Base-by-base conservation (phyloP, 1,139 yeast species). In the Pneumocystis sp. region DNA sequence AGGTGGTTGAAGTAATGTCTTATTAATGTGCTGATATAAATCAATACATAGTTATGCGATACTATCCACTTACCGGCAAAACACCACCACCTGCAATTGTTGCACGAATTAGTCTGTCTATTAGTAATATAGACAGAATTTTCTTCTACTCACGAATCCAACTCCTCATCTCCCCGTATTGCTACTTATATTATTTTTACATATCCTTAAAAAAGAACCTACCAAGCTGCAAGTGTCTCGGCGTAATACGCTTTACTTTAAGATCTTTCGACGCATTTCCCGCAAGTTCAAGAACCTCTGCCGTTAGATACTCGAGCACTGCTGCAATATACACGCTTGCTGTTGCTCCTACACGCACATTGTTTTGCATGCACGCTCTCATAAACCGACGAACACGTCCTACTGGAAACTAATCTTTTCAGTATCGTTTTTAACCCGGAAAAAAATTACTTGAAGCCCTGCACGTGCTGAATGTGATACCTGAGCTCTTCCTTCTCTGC, bases 31-130 rank as follows among this genome's bases (percentile, higher is more conserved):
- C 61, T 40, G 12, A 12, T 12, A 40, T 12, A 39, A 5, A 21
- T 40, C 19, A 39, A 21, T 39, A 44, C 12, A 96, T n/a, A 96
- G 80, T 90, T 81, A 90, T 91, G 76, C 91, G 89, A 75, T 91
- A 97, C 66, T 4, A 50, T 1, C 1, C 3, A 50, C 57, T 50
- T 50, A 50, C 57, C 19, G 99, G 99, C 80, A 93, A 82, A 67
- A 95, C 99, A 85, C 99, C 98, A 80, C 99, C 99, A 74, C 87
- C 91, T 63, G 99, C 97, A 77, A 95, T 95, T 68, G 98, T 95
- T 71, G 97, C 99, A 76, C 89, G 87, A 74, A 95, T 89, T 77
- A 95, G 12, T 12, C 57, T 50, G 12, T 83, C 72, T 2, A 17
- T 40, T 40, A 40, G 19, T 7, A 15, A 40, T 17, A 40, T 37